Evolutionary conservation across 2,329 filamentous ascomycete species (phyloP).

Genomic region (Beauveria pseudobassiana): DNA sequence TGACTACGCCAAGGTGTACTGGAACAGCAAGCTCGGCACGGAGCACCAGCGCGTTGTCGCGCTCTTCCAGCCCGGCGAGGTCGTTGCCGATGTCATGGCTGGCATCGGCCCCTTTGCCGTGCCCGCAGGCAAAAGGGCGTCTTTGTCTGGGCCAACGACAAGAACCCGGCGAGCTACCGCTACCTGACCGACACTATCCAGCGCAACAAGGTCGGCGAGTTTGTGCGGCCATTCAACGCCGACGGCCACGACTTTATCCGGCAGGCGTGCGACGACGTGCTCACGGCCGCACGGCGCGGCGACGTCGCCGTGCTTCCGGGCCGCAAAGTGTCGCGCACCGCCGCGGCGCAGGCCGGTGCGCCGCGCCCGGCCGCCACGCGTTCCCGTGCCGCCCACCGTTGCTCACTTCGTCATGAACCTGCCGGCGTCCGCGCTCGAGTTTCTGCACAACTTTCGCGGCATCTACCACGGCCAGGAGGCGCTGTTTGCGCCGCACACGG

Average conservation of each 20-base stretch:
- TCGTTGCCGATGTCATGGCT: slow-evolving; percentile 94
- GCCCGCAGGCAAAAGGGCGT: slow-evolving; percentile 83
- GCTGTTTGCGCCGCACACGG: slow-evolving; percentile 55
- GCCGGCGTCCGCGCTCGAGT: slow-evolving; percentile 80
- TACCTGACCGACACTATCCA: slow-evolving; percentile 62
- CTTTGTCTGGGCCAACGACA: slow-evolving; percentile 94
- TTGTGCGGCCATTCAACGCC: slow-evolving; percentile 70
- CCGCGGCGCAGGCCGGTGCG: slow-evolving; percentile 17
- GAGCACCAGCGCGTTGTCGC: slow-evolving; percentile 78
- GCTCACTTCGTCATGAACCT: slow-evolving; percentile 98
- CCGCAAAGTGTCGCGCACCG: slow-evolving; percentile 28
- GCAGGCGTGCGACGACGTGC: slow-evolving; percentile 54
- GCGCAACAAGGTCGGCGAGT: slow-evolving; percentile 71
- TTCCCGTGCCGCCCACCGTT: slow-evolving; percentile 64
- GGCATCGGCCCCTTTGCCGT: slow-evolving; percentile 93
- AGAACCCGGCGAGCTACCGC: slow-evolving; percentile 82
- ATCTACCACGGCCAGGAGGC: slow-evolving; percentile 66
- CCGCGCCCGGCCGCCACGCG: slow-evolving; percentile 28
- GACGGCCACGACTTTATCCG: slow-evolving; percentile 80
- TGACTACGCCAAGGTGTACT: slow-evolving; percentile 95
- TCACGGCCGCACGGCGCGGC: slow-evolving; percentile 40
- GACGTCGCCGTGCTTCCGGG: slow-evolving; percentile 48
- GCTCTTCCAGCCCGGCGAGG: slow-evolving; percentile 74
- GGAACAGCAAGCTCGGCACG: slow-evolving; percentile 86
- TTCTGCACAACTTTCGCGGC: slow-evolving; percentile 60